Percentiles rank a stretch among this genome's conserved stretches.
Conservation (phyloP, 176 grass and related monocot genomes). For the Miscanthus lutarioriparius region DNA sequence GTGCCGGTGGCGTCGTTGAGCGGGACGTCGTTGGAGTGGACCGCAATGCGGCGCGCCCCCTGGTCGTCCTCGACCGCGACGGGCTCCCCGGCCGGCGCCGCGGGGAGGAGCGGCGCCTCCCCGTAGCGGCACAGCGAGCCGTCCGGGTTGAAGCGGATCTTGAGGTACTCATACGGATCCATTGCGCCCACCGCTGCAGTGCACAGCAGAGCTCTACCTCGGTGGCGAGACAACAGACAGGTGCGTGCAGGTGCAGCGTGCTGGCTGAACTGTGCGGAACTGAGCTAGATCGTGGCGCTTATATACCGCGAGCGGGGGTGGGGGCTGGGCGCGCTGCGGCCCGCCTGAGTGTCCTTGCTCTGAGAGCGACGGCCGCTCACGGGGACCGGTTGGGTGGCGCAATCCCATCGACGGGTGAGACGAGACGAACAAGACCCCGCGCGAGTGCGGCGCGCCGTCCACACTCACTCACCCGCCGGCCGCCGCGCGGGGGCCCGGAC, state of each 20-base stretch:
- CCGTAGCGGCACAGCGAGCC: conserved; percentile 53
- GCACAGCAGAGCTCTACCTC: neutral
- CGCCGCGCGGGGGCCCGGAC: no score
- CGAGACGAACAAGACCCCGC: neutral
- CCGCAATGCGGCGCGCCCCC: conserved; percentile 23
- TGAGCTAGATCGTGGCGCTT: neutral
- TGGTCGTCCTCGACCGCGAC: conserved; percentile 13
- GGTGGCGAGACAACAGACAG: neutral
- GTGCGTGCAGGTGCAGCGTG: neutral
- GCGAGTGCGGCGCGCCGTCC: conserved; percentile 7
- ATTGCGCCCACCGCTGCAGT: conserved; percentile 10
- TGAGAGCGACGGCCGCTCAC: conserved; percentile 14
- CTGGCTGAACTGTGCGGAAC: neutral
- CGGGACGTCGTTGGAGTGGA: conserved; percentile 69
- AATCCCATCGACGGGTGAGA: neutral
- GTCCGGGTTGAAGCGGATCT: conserved; percentile 68
- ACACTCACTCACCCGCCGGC: neutral
- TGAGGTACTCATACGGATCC: conserved; percentile 85
- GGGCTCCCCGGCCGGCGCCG: conserved; percentile 35
- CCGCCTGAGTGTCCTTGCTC: neutral
- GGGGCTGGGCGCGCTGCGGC: neutral
- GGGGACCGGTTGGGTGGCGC: neutral
- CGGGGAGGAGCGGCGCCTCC: conserved; percentile 26
- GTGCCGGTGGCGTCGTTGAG: conserved; percentile 57
- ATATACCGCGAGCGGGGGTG: conserved; percentile 28